phyloP scores from a whole-genome alignment of 2,329 filamentous ascomycete genomes.

The Fonsecaea erecta region DNA sequence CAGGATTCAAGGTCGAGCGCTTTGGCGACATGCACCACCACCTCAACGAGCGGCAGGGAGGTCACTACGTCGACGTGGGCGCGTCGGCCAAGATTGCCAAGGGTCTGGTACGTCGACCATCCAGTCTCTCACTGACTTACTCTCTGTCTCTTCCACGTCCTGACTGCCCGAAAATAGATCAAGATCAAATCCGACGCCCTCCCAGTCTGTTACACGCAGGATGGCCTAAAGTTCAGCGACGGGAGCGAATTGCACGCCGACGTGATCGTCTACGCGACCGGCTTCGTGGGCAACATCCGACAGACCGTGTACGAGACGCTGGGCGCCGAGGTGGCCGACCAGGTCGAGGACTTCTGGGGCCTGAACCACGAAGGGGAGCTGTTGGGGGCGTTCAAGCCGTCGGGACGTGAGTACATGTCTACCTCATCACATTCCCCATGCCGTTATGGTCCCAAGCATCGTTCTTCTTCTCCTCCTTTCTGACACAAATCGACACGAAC shows the following conservation, averaged over 20 bases:
- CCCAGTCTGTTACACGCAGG: constrained; percentile 40
- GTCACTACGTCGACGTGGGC: constrained; percentile 55
- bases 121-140: no score
- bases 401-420: constrained; percentile 42
- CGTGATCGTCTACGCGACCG: constrained; percentile 54
- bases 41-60: constrained; percentile 50
- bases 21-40: constrained; percentile 44
- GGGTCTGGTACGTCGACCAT: constrained; percentile 37
- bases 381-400: constrained; percentile 47
- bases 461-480: no score
- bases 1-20: constrained; percentile 50
- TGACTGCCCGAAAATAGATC: no score
- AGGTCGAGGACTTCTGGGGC: constrained; percentile 52
- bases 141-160: no score
- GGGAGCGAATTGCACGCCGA: constrained; percentile 50
- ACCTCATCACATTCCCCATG: no score
- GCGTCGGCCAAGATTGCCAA: constrained; percentile 48
- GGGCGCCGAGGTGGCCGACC: constrained; percentile 47
- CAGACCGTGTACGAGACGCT: constrained; percentile 43
- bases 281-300: constrained; percentile 51
- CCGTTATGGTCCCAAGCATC: no score
- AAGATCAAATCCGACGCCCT: no score
- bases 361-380: constrained; percentile 55
- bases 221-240: constrained; percentile 50
- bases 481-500: no score